These are phyloP conservation scores for Echites panduratus DNA, from an alignment of 257 asterid genomes.

Conservation along the genomic window DNA sequence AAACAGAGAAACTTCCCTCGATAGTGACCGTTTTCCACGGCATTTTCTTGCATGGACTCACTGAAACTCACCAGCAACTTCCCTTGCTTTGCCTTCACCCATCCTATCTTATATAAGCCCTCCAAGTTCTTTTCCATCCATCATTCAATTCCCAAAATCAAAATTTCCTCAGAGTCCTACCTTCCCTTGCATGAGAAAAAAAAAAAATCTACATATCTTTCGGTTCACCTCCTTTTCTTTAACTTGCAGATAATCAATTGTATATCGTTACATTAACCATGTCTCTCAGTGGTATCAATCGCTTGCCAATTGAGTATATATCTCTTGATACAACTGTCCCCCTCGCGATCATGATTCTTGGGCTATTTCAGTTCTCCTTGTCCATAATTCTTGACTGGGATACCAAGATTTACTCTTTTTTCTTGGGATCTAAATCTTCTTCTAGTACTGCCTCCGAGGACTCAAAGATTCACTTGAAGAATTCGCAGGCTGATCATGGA, in stretches of 20 bases:
- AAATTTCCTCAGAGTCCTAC: not conserved
- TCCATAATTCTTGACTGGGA: slow-evolving; percentile 27
- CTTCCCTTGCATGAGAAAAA: slow-evolving; percentile 1
- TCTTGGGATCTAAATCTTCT: slow-evolving; percentile 21
- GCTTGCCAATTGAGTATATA: slow-evolving; percentile 21
- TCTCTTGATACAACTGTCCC: slow-evolving; percentile 14
- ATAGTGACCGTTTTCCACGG: not conserved
- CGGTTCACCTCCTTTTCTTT: not conserved
- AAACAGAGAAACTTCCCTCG: slow-evolving; percentile 9
- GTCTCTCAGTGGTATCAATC: slow-evolving; percentile 14
- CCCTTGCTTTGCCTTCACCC: not conserved
- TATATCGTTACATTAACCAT: not conserved
- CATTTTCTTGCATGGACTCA: slow-evolving; percentile 5
- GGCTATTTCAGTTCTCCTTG: slow-evolving; percentile 31
- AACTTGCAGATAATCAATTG: not conserved
- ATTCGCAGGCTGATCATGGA: not conserved
- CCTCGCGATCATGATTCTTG: slow-evolving; percentile 17
- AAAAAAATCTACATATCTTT: too few relatives aligned
- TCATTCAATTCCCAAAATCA: not conserved
- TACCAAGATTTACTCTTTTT: slow-evolving; percentile 20
- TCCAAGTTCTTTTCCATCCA: not conserved
- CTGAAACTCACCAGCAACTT: slow-evolving; percentile 19
- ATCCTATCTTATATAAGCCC: not conserved
- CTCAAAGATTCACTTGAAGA: not conserved
- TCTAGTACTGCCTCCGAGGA: not conserved